phyloP scores from a whole-genome alignment of 495 filamentous ascomycete genomes.

The Monascus purpureus region DNA sequence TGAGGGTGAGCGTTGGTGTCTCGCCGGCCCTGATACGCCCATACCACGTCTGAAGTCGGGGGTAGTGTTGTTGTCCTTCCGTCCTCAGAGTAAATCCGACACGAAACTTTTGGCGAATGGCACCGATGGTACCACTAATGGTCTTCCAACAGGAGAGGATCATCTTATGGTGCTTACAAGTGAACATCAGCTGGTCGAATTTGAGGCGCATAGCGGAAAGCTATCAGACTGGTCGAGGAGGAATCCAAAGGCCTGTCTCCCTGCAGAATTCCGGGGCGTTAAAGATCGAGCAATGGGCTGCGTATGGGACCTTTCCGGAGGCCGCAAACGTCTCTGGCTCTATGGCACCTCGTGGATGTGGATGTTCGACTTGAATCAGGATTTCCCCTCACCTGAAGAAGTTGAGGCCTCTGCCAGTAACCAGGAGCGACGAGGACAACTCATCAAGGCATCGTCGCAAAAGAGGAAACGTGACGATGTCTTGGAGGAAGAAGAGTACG shows the following conservation, averaged over 20 bases:
- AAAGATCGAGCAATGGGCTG: constrained; percentile 69
- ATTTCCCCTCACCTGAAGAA: constrained; percentile 40
- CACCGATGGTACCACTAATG: constrained; percentile 4
- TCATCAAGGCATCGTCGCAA: constrained; percentile 14
- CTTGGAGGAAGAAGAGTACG: constrained; percentile 18
- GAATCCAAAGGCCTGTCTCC: constrained; percentile 63
- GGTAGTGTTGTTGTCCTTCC: constrained; percentile 62
- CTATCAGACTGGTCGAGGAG: constrained; percentile 75
- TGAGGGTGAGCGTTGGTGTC: constrained; percentile 47
- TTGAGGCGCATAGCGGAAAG: constrained; percentile 58
- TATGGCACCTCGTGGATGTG: constrained; percentile 77
- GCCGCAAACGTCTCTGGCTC: constrained; percentile 60
- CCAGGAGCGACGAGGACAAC: constrained; percentile 9
- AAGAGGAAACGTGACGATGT: constrained; percentile 31
- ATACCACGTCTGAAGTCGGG: constrained; percentile 65
- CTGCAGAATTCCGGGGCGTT: constrained; percentile 51
- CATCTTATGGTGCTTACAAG: constrained; percentile 63
- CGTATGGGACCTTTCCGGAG: constrained; percentile 58
- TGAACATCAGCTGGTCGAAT: constrained; percentile 58
- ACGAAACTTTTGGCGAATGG: constrained; percentile 25
- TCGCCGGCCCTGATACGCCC: constrained; percentile 49
- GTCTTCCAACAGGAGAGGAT: constrained; percentile 29
- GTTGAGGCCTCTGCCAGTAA: constrained; percentile 8
- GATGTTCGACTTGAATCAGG: constrained; percentile 76
- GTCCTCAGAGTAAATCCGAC: constrained; percentile 23